A percentile compares a stretch with the other conserved stretches of the same genome.
These are phyloP conservation scores for Endoconidiophora polonica DNA, from an alignment of 2,329 filamentous ascomycete species.

Conservation along the genomic window DNA sequence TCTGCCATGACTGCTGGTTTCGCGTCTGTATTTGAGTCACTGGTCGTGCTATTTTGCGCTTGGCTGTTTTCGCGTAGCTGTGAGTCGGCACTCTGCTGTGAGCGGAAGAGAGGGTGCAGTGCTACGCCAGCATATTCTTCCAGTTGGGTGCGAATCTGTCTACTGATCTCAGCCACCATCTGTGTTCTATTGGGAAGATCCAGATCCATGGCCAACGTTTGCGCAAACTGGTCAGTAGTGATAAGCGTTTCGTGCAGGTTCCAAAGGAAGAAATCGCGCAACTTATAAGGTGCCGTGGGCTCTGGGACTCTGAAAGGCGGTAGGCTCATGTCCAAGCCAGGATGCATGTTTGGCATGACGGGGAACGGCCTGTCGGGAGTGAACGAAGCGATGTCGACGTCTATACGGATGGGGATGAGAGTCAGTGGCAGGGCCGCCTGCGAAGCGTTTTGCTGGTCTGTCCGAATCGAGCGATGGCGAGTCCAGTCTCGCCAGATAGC, in stretches of 20 bases:
- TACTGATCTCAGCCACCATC: slow-evolving; percentile 68
- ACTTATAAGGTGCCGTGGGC: slow-evolving; percentile 62
- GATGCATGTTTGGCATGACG: slow-evolving; percentile 30
- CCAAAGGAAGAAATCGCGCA: slow-evolving; percentile 95
- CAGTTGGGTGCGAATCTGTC: slow-evolving; percentile 83
- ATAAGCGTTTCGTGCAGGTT: slow-evolving; percentile 89
- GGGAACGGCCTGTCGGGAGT: slow-evolving; percentile 49
- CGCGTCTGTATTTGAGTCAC: background rate
- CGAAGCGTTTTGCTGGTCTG: slow-evolving; percentile 43
- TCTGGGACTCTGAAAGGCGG: slow-evolving; percentile 70
- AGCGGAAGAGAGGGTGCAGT: slow-evolving; percentile 79
- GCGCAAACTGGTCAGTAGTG: slow-evolving; percentile 92
- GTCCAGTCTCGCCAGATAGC: slow-evolving; percentile 95
- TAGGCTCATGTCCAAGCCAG: slow-evolving; percentile 49
- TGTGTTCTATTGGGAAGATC: slow-evolving; percentile 63
- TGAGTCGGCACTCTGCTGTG: slow-evolving; percentile 20
- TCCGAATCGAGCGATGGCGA: slow-evolving; percentile 43
- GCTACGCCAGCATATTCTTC: slow-evolving; percentile 94
- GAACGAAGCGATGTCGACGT: slow-evolving; percentile 76
- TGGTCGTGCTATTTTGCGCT: slow-evolving; percentile 18
- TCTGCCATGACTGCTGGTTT: slow-evolving; percentile 47
- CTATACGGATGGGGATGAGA: slow-evolving; percentile 88
- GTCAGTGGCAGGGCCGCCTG: slow-evolving; percentile 70
- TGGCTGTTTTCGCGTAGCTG: slow-evolving; percentile 17
- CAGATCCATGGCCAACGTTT: slow-evolving; percentile 75